These are phyloP conservation scores for Coemansia javaensis DNA, from an alignment of 192 early-diverging fungal genomes.

Conservation along the genomic window DNA sequence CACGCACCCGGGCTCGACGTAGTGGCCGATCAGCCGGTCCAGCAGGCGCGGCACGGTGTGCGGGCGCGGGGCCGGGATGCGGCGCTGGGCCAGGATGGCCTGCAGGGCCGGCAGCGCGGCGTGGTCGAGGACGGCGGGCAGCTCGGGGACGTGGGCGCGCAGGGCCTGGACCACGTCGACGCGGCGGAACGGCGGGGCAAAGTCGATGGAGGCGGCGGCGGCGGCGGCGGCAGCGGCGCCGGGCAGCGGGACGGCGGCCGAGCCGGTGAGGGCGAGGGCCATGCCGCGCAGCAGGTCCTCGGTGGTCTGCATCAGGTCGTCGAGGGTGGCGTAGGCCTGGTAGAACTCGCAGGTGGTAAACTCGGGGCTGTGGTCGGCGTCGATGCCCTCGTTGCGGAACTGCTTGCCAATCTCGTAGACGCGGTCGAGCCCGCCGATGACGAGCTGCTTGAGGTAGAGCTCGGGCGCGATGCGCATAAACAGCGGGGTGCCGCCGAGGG, in stretches of 20 bases:
- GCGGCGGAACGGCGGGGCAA: conserved; percentile 54
- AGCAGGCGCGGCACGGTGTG: conserved; percentile 63
- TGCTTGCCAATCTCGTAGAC: conserved; percentile 89
- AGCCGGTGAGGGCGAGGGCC: conserved; percentile 17
- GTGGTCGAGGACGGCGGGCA: conserved; percentile 37
- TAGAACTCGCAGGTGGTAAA: conserved; percentile 91
- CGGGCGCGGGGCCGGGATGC: conserved; percentile 47
- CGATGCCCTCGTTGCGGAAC: conserved; percentile 88
- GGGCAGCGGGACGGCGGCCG: conserved; percentile 6
- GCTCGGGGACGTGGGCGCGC: conserved; percentile 29
- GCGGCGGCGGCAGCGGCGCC: too few relatives aligned
- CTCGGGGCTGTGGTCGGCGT: conserved; percentile 84
- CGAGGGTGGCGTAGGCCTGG: conserved; percentile 69
- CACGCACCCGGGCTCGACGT: conserved; percentile 71
- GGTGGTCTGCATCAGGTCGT: conserved; percentile 63
- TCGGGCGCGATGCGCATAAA: conserved; percentile 80
- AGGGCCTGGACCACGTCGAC: conserved; percentile 56
- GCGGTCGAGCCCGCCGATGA: conserved; percentile 77
- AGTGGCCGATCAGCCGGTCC: conserved; percentile 65
- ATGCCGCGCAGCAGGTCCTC: conserved; percentile 62
- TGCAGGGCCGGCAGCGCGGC: conserved; percentile 7
- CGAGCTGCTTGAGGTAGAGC: conserved; percentile 81
- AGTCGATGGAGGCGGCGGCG: conserved; percentile 47
- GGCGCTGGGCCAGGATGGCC: conserved; percentile 9
- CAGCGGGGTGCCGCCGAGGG: conserved; percentile 61